A percentile compares a stretch with the other conserved stretches of the same genome.
Evolutionary conservation across 306 rosid species (phyloP).

Genomic region (Prunus armeniaca): DNA sequence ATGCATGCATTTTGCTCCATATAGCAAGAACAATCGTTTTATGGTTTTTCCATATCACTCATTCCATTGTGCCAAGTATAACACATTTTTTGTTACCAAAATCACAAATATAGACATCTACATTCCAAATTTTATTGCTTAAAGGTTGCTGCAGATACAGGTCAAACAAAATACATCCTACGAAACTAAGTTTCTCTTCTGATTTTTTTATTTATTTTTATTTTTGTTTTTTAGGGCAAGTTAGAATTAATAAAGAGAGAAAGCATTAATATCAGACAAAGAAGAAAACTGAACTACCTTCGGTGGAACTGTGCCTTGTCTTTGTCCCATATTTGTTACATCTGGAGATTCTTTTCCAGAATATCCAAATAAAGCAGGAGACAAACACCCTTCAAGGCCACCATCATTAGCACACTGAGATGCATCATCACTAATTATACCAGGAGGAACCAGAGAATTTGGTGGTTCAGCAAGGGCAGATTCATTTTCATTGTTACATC

Average conservation of each 20-base stretch:
- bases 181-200: neutral
- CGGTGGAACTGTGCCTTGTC: slow-evolving; percentile 41
- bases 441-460: slow-evolving; percentile 28
- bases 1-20: neutral
- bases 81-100: too few species aligned
- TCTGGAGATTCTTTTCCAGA: slow-evolving; percentile 40
- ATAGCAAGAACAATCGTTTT: neutral
- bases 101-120: neutral
- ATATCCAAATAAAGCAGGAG: slow-evolving; percentile 39
- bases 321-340: slow-evolving; percentile 37
- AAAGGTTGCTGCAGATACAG: neutral
- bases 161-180: neutral
- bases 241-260: neutral
- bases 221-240: neutral
- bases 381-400: slow-evolving; percentile 47
- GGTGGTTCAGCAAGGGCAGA: slow-evolving; percentile 34
- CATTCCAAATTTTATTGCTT: too few species aligned
- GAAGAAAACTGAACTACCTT: slow-evolving; percentile 54
- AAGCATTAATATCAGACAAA: neutral
- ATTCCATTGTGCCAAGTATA: neutral
- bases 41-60: neutral
- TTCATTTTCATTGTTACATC: slow-evolving; percentile 37
- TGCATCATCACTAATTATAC: slow-evolving; percentile 39
- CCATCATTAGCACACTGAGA: slow-evolving; percentile 41
- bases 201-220: neutral